phyloP scores from a whole-genome alignment of 2,329 filamentous ascomycete species.

The Alternaria ethzedia region DNA sequence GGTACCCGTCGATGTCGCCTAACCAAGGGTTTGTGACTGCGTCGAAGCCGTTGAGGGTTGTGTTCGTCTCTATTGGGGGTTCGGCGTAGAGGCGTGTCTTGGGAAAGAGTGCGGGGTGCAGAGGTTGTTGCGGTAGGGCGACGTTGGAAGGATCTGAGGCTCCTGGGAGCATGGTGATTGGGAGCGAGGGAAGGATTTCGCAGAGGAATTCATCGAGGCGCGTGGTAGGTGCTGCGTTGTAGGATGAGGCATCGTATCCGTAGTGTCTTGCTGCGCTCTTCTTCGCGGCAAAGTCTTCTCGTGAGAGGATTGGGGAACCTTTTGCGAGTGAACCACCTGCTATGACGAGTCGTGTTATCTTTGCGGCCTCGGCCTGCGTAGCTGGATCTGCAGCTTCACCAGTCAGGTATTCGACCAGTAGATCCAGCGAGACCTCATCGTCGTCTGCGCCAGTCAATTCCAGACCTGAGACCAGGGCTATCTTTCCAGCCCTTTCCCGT shows the following conservation, averaged over 20 bases:
- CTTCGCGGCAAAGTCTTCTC: slow-evolving; percentile 53
- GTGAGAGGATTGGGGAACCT: slow-evolving; percentile 53
- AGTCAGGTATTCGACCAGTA: slow-evolving; percentile 85
- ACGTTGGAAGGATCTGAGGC: slow-evolving; percentile 85
- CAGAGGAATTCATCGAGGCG: slow-evolving; percentile 84
- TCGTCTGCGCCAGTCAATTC: slow-evolving; percentile 79
- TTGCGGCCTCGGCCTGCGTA: slow-evolving; percentile 65
- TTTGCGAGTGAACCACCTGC: slow-evolving; percentile 83
- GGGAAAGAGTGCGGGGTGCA: slow-evolving; percentile 92
- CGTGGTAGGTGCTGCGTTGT: slow-evolving; percentile 84
- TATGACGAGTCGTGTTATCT: slow-evolving; percentile 85
- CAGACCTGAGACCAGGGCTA: slow-evolving; percentile 89
- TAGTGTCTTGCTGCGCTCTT: slow-evolving; percentile 77
- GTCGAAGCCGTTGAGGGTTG: slow-evolving; percentile 76
- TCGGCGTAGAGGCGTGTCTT: slow-evolving; percentile 71
- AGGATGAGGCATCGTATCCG: slow-evolving; percentile 87
- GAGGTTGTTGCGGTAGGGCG: slow-evolving; percentile 88
- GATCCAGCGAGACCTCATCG: slow-evolving; percentile 74
- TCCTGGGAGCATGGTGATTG: slow-evolving; percentile 87
- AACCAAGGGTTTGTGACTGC: slow-evolving; percentile 93
- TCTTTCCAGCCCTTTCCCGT: slow-evolving; percentile 65
- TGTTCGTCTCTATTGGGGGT: slow-evolving; percentile 49
- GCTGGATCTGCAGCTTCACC: slow-evolving; percentile 74
- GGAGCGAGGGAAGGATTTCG: slow-evolving; percentile 81
- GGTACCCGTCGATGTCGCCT: slow-evolving; percentile 87